A percentile compares a stretch with the other conserved stretches of the same genome.
Conservation (phyloP, 164 flowering plant species). For the Dillenia turbinata region DNA sequence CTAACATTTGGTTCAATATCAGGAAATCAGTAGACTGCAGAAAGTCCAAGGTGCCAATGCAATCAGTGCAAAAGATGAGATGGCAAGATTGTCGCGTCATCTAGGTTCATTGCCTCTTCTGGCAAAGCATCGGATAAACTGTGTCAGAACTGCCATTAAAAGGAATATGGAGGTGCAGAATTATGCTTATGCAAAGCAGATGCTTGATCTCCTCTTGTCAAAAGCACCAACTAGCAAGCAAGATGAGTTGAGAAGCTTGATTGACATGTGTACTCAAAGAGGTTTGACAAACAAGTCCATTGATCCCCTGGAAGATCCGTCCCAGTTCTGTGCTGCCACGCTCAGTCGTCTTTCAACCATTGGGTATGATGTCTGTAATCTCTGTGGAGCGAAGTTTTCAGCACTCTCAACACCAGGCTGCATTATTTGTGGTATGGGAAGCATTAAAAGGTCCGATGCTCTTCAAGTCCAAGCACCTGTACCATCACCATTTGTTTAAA, state of each 20-base stretch:
- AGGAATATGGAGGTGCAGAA: slow-evolving; percentile 98
- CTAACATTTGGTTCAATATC: slow-evolving; percentile 5
- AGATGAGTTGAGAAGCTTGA: slow-evolving; percentile 86
- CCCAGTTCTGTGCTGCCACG: slow-evolving; percentile 96
- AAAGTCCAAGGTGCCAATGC: slow-evolving; percentile 94
- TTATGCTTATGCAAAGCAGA: slow-evolving; percentile 86
- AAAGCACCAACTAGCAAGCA: slow-evolving; percentile 95
- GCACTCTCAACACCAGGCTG: slow-evolving; percentile 94
- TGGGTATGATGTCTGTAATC: slow-evolving; percentile 96
- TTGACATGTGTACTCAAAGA: slow-evolving; percentile 86
- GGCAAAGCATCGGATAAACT: slow-evolving; percentile 89
- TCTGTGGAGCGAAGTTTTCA: slow-evolving; percentile 95
- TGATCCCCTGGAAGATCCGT: slow-evolving; percentile 95
- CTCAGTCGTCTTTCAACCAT: slow-evolving; percentile 95
- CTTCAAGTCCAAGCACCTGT: slow-evolving; percentile 54
- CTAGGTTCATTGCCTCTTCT: slow-evolving; percentile 90
- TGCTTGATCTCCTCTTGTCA: slow-evolving; percentile 90
- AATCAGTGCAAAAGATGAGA: slow-evolving; percentile 97
- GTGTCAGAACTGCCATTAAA: slow-evolving; percentile 94
- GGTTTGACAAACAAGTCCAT: slow-evolving; percentile 92
- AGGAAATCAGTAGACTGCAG: slow-evolving; percentile 94
- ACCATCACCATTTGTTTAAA: slow-evolving; percentile 96
- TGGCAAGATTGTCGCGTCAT: slow-evolving; percentile 96
- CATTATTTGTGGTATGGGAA: slow-evolving; percentile 98
- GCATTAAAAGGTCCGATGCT: slow-evolving; percentile 97